phyloP scores from a whole-genome alignment of 176 grass and related monocot genomes.

The Phoenix dactylifera region DNA sequence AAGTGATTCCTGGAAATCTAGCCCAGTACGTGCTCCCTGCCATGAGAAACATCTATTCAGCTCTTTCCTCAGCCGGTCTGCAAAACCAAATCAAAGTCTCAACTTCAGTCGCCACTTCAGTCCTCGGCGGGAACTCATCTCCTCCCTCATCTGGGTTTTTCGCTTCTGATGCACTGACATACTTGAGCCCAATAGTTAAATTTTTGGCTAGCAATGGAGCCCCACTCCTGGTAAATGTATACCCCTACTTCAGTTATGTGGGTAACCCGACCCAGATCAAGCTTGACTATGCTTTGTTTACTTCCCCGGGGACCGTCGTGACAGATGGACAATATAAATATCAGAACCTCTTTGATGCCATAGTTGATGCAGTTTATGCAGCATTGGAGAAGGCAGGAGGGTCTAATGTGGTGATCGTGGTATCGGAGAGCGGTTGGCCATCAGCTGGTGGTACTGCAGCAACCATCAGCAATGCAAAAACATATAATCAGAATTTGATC shows the following conservation, averaged over 20 bases:
- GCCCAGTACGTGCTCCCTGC: conserved; percentile 41
- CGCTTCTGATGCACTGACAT: conserved; percentile 1
- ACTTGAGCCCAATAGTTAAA: conserved; percentile 22
- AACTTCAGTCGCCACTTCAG: conserved; percentile 24
- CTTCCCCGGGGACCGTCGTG: conserved; percentile 27
- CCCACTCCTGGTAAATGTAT: conserved; percentile 66
- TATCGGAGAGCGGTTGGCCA: conserved; percentile 16
- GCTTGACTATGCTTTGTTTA: conserved; percentile 41
- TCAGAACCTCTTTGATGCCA: conserved; percentile 42
- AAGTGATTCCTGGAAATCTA: conserved; percentile 17
- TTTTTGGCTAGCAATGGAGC: conserved; percentile 33
- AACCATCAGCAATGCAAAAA: conserved; percentile 28
- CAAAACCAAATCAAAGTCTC: conserved; percentile 39
- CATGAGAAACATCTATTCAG: conserved; percentile 44
- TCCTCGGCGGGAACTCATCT: conserved; percentile 7
- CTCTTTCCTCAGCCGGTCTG: conserved; percentile 26
- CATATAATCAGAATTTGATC: conserved; percentile 66
- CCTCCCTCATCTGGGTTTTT: conserved; percentile 47
- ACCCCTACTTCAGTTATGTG: conserved; percentile 59
- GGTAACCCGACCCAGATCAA: not conserved
- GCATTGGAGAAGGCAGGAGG: conserved; percentile 35
- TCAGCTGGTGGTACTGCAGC: conserved; percentile 36
- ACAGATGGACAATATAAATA: conserved; percentile 31
- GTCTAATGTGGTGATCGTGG: too few species aligned
- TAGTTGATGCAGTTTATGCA: conserved; percentile 48